A percentile compares a stretch with the other conserved stretches of the same genome.
phyloP scores from a whole-genome alignment of 306 rosid genomes.

The Cicer pinnatifidum region DNA sequence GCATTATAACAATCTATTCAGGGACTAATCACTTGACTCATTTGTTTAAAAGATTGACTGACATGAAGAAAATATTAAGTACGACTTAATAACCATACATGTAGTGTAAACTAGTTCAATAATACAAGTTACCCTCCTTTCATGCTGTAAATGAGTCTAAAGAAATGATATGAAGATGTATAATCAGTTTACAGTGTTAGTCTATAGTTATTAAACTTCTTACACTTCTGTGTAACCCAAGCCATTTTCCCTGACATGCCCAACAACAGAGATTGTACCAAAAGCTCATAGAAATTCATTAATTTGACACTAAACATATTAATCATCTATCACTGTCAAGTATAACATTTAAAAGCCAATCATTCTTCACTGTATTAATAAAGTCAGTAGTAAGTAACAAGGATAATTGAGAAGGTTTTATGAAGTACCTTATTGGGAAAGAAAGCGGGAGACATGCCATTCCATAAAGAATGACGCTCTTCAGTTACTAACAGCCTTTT shows the following conservation, averaged over 20 bases:
- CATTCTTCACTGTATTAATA: constrained; percentile 21
- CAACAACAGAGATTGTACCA: constrained; percentile 16
- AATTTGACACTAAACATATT: constrained; percentile 3
- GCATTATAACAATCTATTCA: not conserved
- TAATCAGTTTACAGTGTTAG: not conserved
- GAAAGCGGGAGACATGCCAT: constrained; percentile 58
- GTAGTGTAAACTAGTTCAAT: not conserved
- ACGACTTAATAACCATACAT: not conserved
- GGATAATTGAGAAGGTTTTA: constrained; percentile 11
- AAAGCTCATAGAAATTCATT: constrained; percentile 2
- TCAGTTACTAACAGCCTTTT: constrained; percentile 63
- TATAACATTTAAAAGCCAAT: not conserved
- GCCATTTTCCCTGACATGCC: not conserved
- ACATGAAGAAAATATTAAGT: not conserved
- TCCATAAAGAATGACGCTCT: constrained; percentile 62
- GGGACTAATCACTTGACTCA: not conserved
- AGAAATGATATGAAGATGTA: not conserved
- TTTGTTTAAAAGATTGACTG: constrained; percentile 22
- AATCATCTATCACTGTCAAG: constrained; percentile 8
- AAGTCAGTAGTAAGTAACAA: not conserved
- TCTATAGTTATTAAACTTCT: not conserved
- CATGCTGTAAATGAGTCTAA: not conserved
- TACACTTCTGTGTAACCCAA: constrained; percentile 2
- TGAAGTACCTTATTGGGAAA: constrained; percentile 68
- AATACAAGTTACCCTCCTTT: not conserved